Conservation (phyloP, 164 flowering plant genomes). For the Vitis rotundifolia region DNA sequence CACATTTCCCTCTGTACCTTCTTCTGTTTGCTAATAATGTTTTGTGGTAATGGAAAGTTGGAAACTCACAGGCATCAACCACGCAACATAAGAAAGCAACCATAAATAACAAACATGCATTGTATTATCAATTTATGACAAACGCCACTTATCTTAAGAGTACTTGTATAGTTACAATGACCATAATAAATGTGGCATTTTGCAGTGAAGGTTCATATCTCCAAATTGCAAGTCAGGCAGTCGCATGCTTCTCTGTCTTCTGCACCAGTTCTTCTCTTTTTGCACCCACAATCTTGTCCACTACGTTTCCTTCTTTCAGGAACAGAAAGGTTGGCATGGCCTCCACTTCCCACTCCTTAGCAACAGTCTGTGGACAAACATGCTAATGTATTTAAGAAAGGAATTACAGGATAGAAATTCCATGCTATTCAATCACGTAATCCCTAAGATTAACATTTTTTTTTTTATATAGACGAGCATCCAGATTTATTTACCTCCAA, state of each 20-base stretch:
- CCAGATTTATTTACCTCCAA: slow-evolving; percentile 35
- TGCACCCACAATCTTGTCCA: slow-evolving; percentile 70
- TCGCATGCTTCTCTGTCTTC: background rate
- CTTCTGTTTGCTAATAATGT: too few species aligned
- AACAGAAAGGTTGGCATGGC: slow-evolving; percentile 79
- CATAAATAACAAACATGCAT: too few species aligned
- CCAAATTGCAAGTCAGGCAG: background rate
- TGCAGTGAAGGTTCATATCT: background rate
- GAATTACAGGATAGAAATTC: background rate
- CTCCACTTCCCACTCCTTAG: slow-evolving; percentile 53
- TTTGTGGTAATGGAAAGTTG: too few species aligned
- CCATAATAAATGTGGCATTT: too few species aligned
- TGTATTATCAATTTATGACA: too few species aligned
- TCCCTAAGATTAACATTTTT: background rate
- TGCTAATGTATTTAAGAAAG: background rate
- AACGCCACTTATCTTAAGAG: too few species aligned
- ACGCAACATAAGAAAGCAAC: too few species aligned
- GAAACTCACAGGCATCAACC: too few species aligned
- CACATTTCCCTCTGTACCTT: too few species aligned
- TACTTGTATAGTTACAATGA: too few species aligned
- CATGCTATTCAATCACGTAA: background rate
- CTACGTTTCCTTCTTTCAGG: slow-evolving; percentile 55
- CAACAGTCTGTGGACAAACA: slow-evolving; percentile 33
- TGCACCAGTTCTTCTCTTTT: slow-evolving; percentile 33
- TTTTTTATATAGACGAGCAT: too few species aligned